Base-by-base conservation (phyloP, 345 rosid genomes). In the Leavenworthia alabamica region DNA sequence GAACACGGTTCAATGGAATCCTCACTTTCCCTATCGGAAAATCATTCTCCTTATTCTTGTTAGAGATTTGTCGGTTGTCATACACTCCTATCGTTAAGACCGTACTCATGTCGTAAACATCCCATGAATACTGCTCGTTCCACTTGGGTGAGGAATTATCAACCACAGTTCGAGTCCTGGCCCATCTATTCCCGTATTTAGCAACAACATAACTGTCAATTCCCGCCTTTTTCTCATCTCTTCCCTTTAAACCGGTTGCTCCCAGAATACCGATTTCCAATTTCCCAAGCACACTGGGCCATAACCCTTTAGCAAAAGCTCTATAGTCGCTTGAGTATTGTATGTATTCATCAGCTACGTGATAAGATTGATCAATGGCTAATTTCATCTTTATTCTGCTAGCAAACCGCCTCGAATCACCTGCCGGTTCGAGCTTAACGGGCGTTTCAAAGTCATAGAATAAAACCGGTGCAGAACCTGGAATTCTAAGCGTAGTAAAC, bases 151-250 rank as follows among this genome's bases (percentile, higher is more conserved):
- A 52, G 4, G 6, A 5, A 1, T 4, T 61, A 22, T 45, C 9
- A 4, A 69, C 62, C 55, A 69, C 62, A 19, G 73, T 60, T 44
- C 73, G 54, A 16, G 62, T 69, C 56, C 62, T 69, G 0, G 17
- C 48, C 73, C 73, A 69, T 45, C 62, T 69, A 2, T 53, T 61
- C 4, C 73, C 73, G 2, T 69, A 69, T 39, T 69, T 69, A 6
- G 50, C 73, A 5, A 69, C 73, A 2, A 53, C 68, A 1, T 69
- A 69, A 48, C 54, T 48, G 35, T 48, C 33, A 4, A 48, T 27
- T 0, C n/a, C 35, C 19, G 16, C 4, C 15, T 48, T 0, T 0
- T 48, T 27, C 54, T 13, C 54, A 9, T 48, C 54, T 8, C 12
- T 48, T 26, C 32, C 33, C 12, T 48, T 48, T 48, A 69, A 44